Percentiles rank a stretch among this genome's conserved stretches.
Evolutionary conservation across 345 rosid species (phyloP).

Genomic region (Melastoma malabathricum): DNA sequence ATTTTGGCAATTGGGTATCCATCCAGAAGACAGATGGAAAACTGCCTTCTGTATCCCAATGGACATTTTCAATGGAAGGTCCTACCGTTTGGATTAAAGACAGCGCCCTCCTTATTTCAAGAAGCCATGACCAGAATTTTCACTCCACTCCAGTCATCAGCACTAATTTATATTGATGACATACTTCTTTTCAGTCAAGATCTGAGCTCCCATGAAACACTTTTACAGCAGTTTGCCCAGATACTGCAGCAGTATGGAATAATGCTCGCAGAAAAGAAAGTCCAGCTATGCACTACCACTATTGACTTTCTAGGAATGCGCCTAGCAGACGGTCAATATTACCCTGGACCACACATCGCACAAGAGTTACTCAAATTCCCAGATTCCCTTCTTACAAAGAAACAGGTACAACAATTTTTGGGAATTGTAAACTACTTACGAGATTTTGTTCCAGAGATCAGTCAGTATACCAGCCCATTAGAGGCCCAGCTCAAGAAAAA

Average conservation of each 20-base stretch:
- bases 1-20: too few species aligned
- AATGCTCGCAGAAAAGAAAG: neutral
- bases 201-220: neutral
- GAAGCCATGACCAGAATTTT: too few species aligned
- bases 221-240: neutral
- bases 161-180: neutral
- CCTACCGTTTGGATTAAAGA: too few species aligned
- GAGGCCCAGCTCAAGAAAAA: neutral
- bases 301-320: neutral
- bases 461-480: neutral
- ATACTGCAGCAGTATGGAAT: neutral
- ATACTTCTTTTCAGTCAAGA: neutral
- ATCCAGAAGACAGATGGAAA: too few species aligned
- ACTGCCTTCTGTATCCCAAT: too few species aligned
- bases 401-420: neutral
- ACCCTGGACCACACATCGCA: neutral
- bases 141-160: neutral
- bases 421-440: neutral
- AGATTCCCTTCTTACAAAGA: neutral
- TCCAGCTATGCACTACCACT: neutral
- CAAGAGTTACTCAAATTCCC: neutral
- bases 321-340: neutral
- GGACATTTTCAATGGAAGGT: too few species aligned
- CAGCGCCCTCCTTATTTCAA: too few species aligned
- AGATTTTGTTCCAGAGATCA: neutral